Conservation (phyloP, 139 green algal species). For the Monoraphidium neglectum region DNA sequence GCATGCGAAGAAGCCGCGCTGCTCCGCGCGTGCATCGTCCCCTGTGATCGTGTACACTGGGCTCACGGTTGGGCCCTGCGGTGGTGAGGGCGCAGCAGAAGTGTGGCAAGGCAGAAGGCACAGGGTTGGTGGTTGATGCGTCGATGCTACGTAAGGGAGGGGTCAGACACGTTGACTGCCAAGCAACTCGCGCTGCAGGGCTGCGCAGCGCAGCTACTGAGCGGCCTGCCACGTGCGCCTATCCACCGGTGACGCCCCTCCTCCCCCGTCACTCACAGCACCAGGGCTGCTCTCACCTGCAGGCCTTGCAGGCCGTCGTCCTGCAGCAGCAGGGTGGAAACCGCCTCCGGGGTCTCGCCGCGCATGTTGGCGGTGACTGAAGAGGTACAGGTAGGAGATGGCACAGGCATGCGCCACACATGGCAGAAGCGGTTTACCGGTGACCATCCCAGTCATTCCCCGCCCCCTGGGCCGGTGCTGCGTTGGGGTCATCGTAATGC, state of each 20-base stretch:
- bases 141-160: too few relatives aligned
- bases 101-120: neutral
- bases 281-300: slow-evolving; percentile 34
- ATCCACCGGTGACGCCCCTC: too few relatives aligned
- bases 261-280: neutral
- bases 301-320: slow-evolving; percentile 63
- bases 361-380: slow-evolving; percentile 92
- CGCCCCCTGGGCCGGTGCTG: too few relatives aligned
- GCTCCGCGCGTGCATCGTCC: slow-evolving; percentile 9
- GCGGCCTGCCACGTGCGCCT: neutral
- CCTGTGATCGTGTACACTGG: slow-evolving; percentile 60
- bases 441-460: too few relatives aligned
- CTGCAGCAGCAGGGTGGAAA: slow-evolving; percentile 71
- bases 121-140: too few relatives aligned
- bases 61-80: slow-evolving; percentile 91
- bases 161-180: neutral
- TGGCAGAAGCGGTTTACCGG: too few relatives aligned
- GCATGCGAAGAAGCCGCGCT: slow-evolving; percentile 69
- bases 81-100: neutral
- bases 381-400: neutral
- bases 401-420: too few relatives aligned
- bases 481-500: too few relatives aligned
- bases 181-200: neutral
- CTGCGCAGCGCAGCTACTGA: neutral
- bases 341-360: slow-evolving; percentile 71